These are phyloP conservation scores for Cercospora janseana DNA, from an alignment of 2,329 filamentous ascomycete species.

Conservation along the genomic window DNA sequence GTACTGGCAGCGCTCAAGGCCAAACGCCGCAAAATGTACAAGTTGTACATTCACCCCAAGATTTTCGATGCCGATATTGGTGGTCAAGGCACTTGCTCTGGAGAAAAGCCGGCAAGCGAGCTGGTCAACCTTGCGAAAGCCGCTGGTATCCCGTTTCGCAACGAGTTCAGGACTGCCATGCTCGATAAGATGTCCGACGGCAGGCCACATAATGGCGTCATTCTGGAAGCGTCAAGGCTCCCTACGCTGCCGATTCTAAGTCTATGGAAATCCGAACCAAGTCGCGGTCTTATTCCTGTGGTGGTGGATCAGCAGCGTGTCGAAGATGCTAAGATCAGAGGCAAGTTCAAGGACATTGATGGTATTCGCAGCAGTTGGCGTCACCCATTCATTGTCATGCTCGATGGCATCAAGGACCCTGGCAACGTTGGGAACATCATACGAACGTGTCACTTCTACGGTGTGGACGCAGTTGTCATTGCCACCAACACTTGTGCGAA, in stretches of 20 bases:
- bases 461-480: constrained; percentile 77
- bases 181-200: constrained; percentile 80
- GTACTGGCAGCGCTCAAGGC: constrained; percentile 75
- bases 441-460: constrained; percentile 86
- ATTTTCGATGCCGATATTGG: constrained; percentile 21
- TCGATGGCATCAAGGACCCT: constrained; percentile 74
- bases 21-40: constrained; percentile 71
- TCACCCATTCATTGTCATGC: constrained; percentile 69
- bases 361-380: constrained; percentile 47
- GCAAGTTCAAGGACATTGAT: constrained; percentile 54
- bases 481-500: constrained; percentile 69
- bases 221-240: constrained; percentile 82
- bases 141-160: constrained; percentile 56
- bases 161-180: constrained; percentile 48
- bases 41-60: constrained; percentile 64
- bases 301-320: constrained; percentile 60
- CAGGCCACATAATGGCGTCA: constrained; percentile 83
- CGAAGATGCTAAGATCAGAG: constrained; percentile 75
- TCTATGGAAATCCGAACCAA: constrained; percentile 36
- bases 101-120: constrained; percentile 20
- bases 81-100: constrained; percentile 6
- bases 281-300: constrained; percentile 56
- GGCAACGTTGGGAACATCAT: constrained; percentile 89
- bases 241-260: constrained; percentile 53
- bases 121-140: constrained; percentile 28